Conservation (phyloP, 192 early-diverging fungal species). For the Spizellomyces punctatus region DNA sequence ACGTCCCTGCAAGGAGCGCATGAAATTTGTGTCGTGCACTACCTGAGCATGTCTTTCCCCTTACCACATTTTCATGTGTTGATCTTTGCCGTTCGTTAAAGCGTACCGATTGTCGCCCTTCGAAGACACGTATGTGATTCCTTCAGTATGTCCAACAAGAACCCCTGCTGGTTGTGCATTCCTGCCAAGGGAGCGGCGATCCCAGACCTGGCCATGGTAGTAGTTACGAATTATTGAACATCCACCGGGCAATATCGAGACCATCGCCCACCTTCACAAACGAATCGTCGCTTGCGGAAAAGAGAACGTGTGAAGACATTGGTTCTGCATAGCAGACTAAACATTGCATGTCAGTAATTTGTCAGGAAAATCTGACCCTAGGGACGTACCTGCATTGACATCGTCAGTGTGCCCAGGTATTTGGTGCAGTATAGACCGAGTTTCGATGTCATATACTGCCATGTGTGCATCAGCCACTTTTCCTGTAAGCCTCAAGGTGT, state of each 20-base stretch:
- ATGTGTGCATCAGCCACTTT: conserved; percentile 10
- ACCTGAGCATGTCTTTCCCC: not conserved
- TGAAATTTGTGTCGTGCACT: not conserved
- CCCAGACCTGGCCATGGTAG: conserved; percentile 21
- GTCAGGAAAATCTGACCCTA: not conserved
- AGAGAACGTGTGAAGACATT: conserved; percentile 54
- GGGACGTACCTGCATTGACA: conserved; percentile 58
- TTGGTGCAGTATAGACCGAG: conserved; percentile 48
- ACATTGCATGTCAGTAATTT: not conserved
- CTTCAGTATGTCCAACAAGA: conserved; percentile 71
- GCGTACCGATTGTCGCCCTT: conserved; percentile 68
- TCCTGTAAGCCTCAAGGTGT: no score
- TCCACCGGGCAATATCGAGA: not conserved
- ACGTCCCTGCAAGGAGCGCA: conserved; percentile 48
- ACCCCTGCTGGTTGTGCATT: conserved; percentile 55
- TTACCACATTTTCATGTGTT: conserved; percentile 62
- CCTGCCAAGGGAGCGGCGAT: conserved; percentile 55
- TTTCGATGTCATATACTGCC: conserved; percentile 63
- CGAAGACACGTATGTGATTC: conserved; percentile 66
- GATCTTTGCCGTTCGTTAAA: conserved; percentile 73
- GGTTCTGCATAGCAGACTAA: conserved; percentile 31
- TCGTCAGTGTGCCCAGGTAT: conserved; percentile 62
- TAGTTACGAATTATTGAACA: conserved; percentile 1
- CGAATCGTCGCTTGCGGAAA: conserved; percentile 65
- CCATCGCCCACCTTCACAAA: conserved; percentile 54